phyloP scores from a whole-genome alignment of 768 basidiomycete genomes.

The Suillus subluteus region DNA sequence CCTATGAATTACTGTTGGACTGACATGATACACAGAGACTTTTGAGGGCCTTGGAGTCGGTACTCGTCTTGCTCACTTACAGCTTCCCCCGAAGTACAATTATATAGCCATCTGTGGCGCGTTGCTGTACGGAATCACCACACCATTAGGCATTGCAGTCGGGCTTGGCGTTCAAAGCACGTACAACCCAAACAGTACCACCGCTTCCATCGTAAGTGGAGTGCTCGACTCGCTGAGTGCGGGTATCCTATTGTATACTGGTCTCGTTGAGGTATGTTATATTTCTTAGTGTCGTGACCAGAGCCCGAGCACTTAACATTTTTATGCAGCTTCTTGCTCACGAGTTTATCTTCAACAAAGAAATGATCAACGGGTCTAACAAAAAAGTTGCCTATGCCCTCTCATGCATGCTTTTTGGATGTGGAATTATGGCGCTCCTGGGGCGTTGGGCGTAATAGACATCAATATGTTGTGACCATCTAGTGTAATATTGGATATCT shows the following conservation, averaged over 20 bases:
- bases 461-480: not conserved
- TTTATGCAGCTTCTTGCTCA: constrained; percentile 80
- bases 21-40: constrained; percentile 56
- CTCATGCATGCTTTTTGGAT: constrained; percentile 79
- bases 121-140: constrained; percentile 72
- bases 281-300: not conserved
- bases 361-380: constrained; percentile 76
- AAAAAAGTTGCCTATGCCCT: constrained; percentile 72
- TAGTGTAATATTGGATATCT: not conserved
- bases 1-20: not conserved
- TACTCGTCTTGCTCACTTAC: constrained; percentile 81
- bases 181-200: constrained; percentile 81
- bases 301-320: constrained; percentile 8
- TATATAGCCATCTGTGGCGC: constrained; percentile 65
- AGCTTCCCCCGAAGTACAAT: constrained; percentile 54
- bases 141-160: constrained; percentile 85
- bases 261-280: constrained; percentile 72
- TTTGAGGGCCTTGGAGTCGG: constrained; percentile 96
- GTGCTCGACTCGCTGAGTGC: constrained; percentile 83
- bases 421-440: constrained; percentile 87
- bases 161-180: constrained; percentile 76
- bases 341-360: constrained; percentile 90
- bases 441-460: constrained; percentile 82
- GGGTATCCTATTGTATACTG: constrained; percentile 89
- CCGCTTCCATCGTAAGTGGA: constrained; percentile 82